Evolutionary conservation across 1,139 yeast species (phyloP).

Genomic region (Fermentozyma sake): DNA sequence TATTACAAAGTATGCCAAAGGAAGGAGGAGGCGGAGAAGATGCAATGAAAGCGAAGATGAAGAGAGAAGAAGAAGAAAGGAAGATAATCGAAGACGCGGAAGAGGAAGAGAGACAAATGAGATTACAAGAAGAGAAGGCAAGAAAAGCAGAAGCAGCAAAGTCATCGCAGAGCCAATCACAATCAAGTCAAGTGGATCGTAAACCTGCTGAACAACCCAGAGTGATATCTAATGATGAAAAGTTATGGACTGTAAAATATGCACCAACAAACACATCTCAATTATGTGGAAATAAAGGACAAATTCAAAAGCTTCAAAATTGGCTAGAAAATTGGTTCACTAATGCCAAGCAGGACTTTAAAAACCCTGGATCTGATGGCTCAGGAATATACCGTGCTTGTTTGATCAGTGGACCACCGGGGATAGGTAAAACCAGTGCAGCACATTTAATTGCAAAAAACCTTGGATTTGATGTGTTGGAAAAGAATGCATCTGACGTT

Average conservation of each 20-base stretch:
- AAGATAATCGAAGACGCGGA: slow-evolving; percentile 48
- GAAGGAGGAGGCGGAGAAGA: slow-evolving; percentile 83
- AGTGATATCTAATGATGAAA: slow-evolving; percentile 44
- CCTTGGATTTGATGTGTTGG: slow-evolving; percentile 67
- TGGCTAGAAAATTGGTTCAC: slow-evolving; percentile 84
- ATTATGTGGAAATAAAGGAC: slow-evolving; percentile 87
- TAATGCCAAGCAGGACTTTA: slow-evolving; percentile 52
- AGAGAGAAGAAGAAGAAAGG: slow-evolving; percentile 64
- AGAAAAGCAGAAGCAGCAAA: slow-evolving; percentile 4
- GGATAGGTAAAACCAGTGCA: slow-evolving; percentile 78
- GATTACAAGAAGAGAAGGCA: slow-evolving; percentile 13
- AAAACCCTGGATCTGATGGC: slow-evolving; percentile 55
- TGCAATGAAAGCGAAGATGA: slow-evolving; percentile 69
- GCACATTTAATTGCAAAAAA: slow-evolving; percentile 69
- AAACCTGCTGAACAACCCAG: slow-evolving; percentile 17
- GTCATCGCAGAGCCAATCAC: background rate
- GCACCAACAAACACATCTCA: slow-evolving; percentile 78
- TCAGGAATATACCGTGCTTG: slow-evolving; percentile 72
- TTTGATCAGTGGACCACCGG: slow-evolving; percentile 82
- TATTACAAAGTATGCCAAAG: slow-evolving; percentile 78
- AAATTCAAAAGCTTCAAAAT: slow-evolving; percentile 54
- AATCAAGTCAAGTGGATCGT: slow-evolving; percentile 1
- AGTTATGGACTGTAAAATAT: slow-evolving; percentile 88
- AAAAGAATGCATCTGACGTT: slow-evolving; percentile 84
- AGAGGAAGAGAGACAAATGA: slow-evolving; percentile 21